Evolutionary conservation across 2,329 filamentous ascomycete genomes (phyloP).

Genomic region (Colletotrichum sp.): DNA sequence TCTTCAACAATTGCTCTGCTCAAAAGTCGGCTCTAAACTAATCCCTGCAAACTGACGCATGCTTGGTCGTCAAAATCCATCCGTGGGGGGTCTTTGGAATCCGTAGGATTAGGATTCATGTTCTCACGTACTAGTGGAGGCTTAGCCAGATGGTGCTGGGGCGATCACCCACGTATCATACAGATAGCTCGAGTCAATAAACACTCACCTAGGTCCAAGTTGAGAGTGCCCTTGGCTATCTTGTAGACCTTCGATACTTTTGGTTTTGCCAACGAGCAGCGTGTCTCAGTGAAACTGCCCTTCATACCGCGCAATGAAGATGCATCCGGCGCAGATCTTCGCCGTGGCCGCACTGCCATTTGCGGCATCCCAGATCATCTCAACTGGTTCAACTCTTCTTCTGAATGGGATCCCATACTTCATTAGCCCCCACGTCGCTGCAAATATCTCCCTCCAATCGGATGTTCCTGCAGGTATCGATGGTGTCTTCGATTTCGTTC

Average conservation of each 20-base stretch:
- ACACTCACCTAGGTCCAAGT: background rate
- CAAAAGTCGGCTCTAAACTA: background rate
- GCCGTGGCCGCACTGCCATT: background rate
- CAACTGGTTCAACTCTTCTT: background rate
- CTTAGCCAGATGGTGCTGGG: background rate
- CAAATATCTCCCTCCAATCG: background rate
- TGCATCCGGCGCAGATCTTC: background rate
- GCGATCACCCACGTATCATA: background rate
- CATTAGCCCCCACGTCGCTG: background rate
- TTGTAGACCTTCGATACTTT: background rate
- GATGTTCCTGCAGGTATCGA: background rate
- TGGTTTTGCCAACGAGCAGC: background rate
- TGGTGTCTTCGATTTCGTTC: background rate
- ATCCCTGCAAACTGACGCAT: background rate
- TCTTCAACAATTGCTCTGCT: background rate
- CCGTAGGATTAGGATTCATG: background rate
- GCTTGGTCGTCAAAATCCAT: background rate
- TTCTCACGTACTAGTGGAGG: background rate
- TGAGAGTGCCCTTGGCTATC: background rate
- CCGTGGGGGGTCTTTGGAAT: background rate
- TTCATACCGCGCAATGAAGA: background rate
- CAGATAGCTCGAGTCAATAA: background rate
- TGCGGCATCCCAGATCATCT: background rate
- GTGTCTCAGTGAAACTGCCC: background rate
- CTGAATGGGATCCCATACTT: background rate